Evolutionary conservation across 768 basidiomycete genomes (phyloP).

Genomic region (Cubamyces sp.): DNA sequence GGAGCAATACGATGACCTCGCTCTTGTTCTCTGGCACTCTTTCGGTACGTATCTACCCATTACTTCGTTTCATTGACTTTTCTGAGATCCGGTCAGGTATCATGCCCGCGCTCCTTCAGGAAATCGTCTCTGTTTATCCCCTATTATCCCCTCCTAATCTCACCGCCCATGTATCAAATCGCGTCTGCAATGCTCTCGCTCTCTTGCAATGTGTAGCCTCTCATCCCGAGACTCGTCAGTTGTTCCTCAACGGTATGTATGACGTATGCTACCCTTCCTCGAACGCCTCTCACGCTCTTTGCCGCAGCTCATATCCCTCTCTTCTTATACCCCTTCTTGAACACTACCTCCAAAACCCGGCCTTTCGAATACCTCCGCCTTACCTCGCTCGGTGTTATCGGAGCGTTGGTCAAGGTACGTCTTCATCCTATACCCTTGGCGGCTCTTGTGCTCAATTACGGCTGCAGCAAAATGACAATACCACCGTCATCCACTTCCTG

Average conservation of each 20-base stretch:
- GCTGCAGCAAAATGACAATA: conserved; percentile 96
- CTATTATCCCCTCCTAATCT: conserved; percentile 93
- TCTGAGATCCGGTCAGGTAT: conserved; percentile 61
- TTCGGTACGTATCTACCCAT: conserved; percentile 66
- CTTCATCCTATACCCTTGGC: not conserved
- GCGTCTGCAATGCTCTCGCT: conserved; percentile 98
- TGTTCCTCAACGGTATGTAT: conserved; percentile 86
- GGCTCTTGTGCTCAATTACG: not conserved
- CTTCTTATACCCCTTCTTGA: conserved; percentile 94
- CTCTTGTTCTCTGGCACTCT: conserved; percentile 96
- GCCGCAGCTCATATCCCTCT: conserved; percentile 90
- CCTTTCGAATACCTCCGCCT: conserved; percentile 99
- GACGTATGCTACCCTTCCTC: not conserved
- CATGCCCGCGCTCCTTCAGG: conserved; percentile 96
- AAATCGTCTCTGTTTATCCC: conserved; percentile 98
- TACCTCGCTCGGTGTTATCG: conserved; percentile 98
- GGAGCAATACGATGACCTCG: conserved; percentile 98
- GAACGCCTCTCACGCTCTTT: not conserved
- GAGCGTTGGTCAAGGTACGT: conserved; percentile 92
- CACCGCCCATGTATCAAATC: conserved; percentile 96
- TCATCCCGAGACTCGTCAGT: conserved; percentile 92
- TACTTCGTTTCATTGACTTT: not conserved
- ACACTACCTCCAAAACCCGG: conserved; percentile 98
- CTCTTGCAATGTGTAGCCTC: conserved; percentile 98
- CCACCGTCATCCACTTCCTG: conserved; percentile 97